These are phyloP conservation scores for Alloteropsis semialata DNA, from an alignment of 176 grass and related monocot genomes.

Conservation along the genomic window DNA sequence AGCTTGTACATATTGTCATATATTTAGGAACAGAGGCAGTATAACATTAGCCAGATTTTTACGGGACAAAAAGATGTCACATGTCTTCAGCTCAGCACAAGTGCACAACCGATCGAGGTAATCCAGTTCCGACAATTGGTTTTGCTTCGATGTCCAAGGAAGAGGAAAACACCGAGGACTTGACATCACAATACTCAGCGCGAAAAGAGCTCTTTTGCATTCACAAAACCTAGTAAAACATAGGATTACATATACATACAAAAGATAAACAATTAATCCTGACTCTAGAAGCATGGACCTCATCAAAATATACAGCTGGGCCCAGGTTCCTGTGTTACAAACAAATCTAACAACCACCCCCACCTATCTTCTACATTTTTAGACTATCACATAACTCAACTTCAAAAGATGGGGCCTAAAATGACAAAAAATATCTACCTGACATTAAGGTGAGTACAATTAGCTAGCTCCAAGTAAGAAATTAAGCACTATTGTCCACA, in stretches of 20 bases:
- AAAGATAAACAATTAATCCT: background rate
- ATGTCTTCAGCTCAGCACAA: background rate
- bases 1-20: no score
- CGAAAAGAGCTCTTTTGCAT: conserved; percentile 18
- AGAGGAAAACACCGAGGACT: background rate
- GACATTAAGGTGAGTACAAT: conserved; percentile 27
- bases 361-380: conserved; percentile 20
- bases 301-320: background rate
- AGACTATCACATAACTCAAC: background rate
- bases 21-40: background rate
- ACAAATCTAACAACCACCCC: conserved; percentile 1
- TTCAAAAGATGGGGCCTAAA: background rate
- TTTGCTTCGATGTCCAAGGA: background rate
- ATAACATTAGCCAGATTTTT: background rate
- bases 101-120: background rate
- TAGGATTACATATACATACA: background rate
- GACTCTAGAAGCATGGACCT: conserved; percentile 21
- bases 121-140: background rate
- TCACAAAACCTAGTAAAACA: background rate
- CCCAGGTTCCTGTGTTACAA: conserved; percentile 17
- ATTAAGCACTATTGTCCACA: conserved; percentile 25
- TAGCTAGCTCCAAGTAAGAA: conserved; percentile 44
- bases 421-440: conserved; percentile 29
- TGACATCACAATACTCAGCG: background rate
- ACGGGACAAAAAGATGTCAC: background rate